Conservation (phyloP, 2,329 filamentous ascomycete genomes). For the Claviceps spartinae region DNA sequence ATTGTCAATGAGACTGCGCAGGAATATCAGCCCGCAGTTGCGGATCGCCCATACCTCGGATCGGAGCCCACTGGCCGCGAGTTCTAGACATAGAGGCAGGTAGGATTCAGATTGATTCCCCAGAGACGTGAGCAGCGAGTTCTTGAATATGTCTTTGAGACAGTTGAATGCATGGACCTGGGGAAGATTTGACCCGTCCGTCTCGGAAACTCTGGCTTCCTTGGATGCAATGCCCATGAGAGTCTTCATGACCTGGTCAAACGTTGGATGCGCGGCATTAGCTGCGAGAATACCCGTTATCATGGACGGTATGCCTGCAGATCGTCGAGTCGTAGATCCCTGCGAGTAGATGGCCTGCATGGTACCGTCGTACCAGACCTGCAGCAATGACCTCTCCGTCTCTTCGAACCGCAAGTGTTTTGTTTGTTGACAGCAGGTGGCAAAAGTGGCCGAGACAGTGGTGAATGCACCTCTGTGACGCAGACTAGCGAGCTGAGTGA, state of each 20-base stretch:
- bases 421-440: conserved; percentile 57
- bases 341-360: conserved; percentile 60
- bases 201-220: conserved; percentile 39
- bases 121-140: conserved; percentile 59
- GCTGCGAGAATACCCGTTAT: conserved; percentile 69
- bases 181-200: conserved; percentile 55
- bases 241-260: conserved; percentile 49
- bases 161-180: conserved; percentile 95
- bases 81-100: conserved; percentile 57
- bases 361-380: conserved; percentile 60
- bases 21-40: conserved; percentile 82
- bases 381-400: conserved; percentile 34
- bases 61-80: conserved; percentile 69
- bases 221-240: conserved; percentile 45
- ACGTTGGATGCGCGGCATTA: conserved; percentile 43
- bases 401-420: conserved; percentile 28
- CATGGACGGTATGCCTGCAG: conserved; percentile 80
- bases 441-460: conserved; percentile 80
- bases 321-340: conserved; percentile 73
- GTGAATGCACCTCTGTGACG: conserved; percentile 89
- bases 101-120: conserved; percentile 60
- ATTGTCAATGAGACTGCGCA: conserved; percentile 71
- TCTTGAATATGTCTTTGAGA: conserved; percentile 82
- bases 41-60: conserved; percentile 86
- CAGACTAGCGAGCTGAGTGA: conserved; percentile 68